Base-by-base conservation (phyloP, 345 rosid genomes). In the Eucalyptus curtisii region DNA sequence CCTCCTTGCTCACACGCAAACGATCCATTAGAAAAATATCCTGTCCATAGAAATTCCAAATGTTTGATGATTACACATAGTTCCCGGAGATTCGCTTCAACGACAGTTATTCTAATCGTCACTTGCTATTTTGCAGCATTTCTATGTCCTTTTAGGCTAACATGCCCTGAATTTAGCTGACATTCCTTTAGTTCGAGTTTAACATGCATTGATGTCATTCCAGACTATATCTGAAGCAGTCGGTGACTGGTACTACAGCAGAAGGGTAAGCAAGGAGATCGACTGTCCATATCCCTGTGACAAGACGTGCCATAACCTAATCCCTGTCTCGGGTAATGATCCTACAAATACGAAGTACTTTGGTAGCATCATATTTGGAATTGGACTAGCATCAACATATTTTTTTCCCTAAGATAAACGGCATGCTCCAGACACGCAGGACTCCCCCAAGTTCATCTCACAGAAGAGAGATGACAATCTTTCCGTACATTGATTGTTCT, bases 231-330 rank as follows among this genome's bases (percentile, higher is more conserved):
- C 99, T 88, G 93, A 89, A 90, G 93, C 98, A 44, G 98, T 96
- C 20, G 99, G 99, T 40, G 98, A 96, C 91, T 97, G 99, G 99
- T 97, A 97, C 92, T 96, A 93, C 47, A 89, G 94, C 88, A 93
- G 98, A 93, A 88, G 89, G 30, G 89, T 88, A 87, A 89, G 91
- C 64, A 95, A 95, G 91, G 93, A 92, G 90, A 94, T 96, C 55
- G 99, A 90, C 88, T 92, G 95, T 61, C 93, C 97, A 42, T 97
- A 97, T 91, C 99, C 99, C 49, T 96, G 98, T 87, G 97, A 94
- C 88, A 79, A 85, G 31, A 93, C 93, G 19, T 97, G 99, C 93
- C 98, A 93, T 89, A 93, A 96, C 92, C 96, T 95, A 87, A 92
- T 94, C 3, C 84, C 84, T 10, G 84, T 76, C 84, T 76, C 84